These are phyloP conservation scores for Wallacemonas sp. DNA, from an alignment of 208 protist genomes.

Conservation along the genomic window DNA sequence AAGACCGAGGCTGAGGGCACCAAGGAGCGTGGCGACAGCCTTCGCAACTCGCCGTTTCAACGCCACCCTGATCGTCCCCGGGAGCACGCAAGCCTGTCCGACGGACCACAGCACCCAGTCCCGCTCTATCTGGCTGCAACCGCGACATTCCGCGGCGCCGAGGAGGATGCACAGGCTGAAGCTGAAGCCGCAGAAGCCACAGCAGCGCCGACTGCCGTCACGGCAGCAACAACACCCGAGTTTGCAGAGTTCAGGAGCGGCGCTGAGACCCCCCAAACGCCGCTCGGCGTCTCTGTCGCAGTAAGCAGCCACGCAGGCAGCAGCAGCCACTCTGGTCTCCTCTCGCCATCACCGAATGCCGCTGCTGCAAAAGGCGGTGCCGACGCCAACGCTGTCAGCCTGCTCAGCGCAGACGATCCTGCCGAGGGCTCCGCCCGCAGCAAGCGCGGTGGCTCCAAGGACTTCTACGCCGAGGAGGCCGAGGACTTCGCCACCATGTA, in stretches of 20 bases:
- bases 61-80: neutral
- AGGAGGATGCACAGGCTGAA: neutral
- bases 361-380: too few species aligned
- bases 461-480: constrained; percentile 10
- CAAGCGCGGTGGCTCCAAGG: neutral
- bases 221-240: too few species aligned
- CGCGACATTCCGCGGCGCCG: neutral
- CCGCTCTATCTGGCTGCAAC: constrained; percentile 1
- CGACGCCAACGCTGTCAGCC: neutral
- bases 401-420: neutral
- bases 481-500: constrained; percentile 9
- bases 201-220: too few species aligned
- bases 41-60: too few species aligned
- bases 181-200: too few species aligned
- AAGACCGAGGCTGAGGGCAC: too few species aligned
- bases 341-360: constrained; percentile 2
- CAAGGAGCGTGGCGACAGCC: too few species aligned
- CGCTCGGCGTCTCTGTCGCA: neutral
- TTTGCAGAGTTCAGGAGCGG: neutral
- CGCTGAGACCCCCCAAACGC: too few species aligned
- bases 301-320: neutral
- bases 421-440: neutral
- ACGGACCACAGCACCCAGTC: neutral
- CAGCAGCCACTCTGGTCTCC: neutral
- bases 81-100: neutral